Base-by-base conservation (phyloP, 306 rosid species). In the Lathyrus tuberosus region DNA sequence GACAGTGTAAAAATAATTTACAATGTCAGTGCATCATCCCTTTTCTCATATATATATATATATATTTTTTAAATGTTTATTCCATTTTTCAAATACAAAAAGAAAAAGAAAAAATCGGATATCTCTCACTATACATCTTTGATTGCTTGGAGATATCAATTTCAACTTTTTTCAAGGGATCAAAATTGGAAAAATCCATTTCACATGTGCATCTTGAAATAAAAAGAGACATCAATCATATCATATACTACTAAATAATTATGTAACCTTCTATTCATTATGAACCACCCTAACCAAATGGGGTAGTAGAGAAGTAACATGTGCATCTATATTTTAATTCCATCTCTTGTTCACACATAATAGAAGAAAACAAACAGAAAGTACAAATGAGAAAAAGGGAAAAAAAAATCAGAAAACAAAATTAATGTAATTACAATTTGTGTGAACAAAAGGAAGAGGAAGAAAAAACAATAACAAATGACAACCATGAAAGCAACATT, bases 401-500 rank as follows among this genome's bases (percentile, higher is more conserved):
- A 17, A 48, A 26, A 24, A 26, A 28, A 42, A 44, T 16, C 31
- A 40, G 20, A 49, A 41, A 61, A 24, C 44, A 66, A 79, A 69
- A 69, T 43, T 67, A 75, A 80, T 57, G 20, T 62, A 70, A 74
- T 62, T 70, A 74, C 76, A 80, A 62, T 58, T 52, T 69, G 37
- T 73, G 70, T 78, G 81, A 84, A 70, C 76, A 76, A 81, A 72
- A 61, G 69, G 28, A 71, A 20, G 46, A 28, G 38, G 54, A 35
- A 62, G 38, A 67, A 35, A 35, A 40, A 72, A 71, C 58, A 78
- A 37, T 69, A 62, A 75, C 84, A 75, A 58, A 66, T 78, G 85
- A 80, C 84, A 77, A 59, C 86, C 78, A 74, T 77, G 86, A 88
- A 84, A 86, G 78, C 79, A 80, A 77, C 78, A 76, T 72, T 78